Evolutionary conservation across 1,139 yeast genomes (phyloP).

Genomic region (Saccharomycopsis hybrid): DNA sequence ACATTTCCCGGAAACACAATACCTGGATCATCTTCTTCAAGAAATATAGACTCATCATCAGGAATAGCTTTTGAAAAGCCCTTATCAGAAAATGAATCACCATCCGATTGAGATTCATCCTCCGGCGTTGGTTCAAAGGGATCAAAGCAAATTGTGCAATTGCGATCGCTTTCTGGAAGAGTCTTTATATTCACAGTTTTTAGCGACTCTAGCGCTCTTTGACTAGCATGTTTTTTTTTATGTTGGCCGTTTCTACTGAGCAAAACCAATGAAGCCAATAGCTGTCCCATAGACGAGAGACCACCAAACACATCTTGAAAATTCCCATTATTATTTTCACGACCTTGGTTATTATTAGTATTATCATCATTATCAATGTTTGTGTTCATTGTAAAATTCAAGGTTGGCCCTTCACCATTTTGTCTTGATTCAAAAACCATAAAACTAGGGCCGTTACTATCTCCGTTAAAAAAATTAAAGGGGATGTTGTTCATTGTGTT

Average conservation of each 20-base stretch:
- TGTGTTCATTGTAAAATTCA: too few species aligned
- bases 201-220: constrained; percentile 18
- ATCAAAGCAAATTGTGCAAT: constrained; percentile 21
- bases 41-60: constrained; percentile 3
- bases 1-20: constrained; percentile 8
- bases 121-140: constrained; percentile 5
- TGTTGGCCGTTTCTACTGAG: not conserved
- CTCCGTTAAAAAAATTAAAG: too few species aligned
- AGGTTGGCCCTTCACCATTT: too few species aligned
- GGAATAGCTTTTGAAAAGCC: not conserved
- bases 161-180: constrained; percentile 17
- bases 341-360: not conserved
- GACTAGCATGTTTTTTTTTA: constrained; percentile 19
- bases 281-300: constrained; percentile 7
- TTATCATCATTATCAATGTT: not conserved
- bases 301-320: constrained; percentile 1
- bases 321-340: not conserved
- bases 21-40: constrained; percentile 13
- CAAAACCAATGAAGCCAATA: constrained; percentile 13
- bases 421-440: too few species aligned
- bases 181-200: constrained; percentile 8
- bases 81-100: not conserved
- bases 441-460: too few species aligned
- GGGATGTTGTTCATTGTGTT: too few species aligned
- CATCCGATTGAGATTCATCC: not conserved